Base-by-base conservation (phyloP, 2,329 filamentous ascomycete species). In the Penicillium sp. region DNA sequence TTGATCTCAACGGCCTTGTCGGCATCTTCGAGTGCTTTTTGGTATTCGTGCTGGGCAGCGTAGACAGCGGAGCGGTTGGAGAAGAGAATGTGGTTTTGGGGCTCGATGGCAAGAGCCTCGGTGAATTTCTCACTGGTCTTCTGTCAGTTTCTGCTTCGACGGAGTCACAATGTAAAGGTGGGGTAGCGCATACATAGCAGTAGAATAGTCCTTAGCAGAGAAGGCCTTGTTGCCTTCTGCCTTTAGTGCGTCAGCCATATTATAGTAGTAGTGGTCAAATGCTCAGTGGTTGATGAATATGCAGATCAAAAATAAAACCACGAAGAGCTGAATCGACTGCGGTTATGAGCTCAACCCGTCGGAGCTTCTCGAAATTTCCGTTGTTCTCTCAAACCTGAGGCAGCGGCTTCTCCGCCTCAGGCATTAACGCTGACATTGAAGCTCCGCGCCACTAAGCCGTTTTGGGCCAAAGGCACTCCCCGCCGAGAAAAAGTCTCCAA, bases 181-280 rank as follows among this genome's bases (percentile, higher is more conserved):
- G 60, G 60, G 57, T 61, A 60, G 48, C 49, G 83, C 89, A 75
- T 81, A 97, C 92, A 95, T 83, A 67, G 93, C 93, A 72, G 92
- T 89, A 66, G 90, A 81, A 72, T 95, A 99, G 75, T 97, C 90
- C 81, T 97, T 97, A 56, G 89, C 90, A 59, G 89, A 87, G 74
- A 99, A 99, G 74, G 95, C 91, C 80, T 95, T 95, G 80, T 99
- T 99, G 78, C 92, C 93, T 71, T 93, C 87, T 66, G 91, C 89
- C 80, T 99, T 99, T 66, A 99, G 83, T 82, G 92, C 80, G 73
- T 86, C 83, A 58, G 83, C 82, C 82, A 85, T 86, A 56, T 33
- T 75, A 57, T n/a, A 49, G 13, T 35, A 25, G 37, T 14, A 33
- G 8, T 34, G 41, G 31, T 40, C 41, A 43, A 46, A 46, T 42